Base-by-base conservation (phyloP, 306 rosid genomes). In the Mucuna pruriens region DNA sequence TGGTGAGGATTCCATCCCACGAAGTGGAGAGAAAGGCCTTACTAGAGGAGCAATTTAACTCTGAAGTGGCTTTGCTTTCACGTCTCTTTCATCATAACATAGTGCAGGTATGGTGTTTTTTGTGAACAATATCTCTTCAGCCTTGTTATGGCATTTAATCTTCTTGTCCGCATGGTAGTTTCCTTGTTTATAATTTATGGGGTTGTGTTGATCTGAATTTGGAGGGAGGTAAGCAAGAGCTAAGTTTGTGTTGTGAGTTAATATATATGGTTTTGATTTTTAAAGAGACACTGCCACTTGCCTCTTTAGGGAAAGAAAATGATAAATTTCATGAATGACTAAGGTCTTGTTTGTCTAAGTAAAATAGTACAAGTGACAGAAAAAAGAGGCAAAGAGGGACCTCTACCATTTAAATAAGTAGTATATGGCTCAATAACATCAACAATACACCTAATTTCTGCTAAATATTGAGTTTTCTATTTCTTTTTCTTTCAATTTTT, bases 1-100 rank as follows among this genome's bases (percentile, higher is more conserved):
- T 93, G 98, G 97, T 93, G 79, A 87, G 93, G 79, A 88, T 93
- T 80, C 97, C 98, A 55, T 74, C 74, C 39, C 93, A 89, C 75
- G 81, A 82, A 39, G 90, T 86, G 75, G 97, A 93, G 66, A 90
- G 81, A 40, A 87, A 90, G 81, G 61, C 64, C 81, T 75, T 87
- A 16, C 87, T 93, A 25, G 97, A 93, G 82, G 83, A 85, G 75
- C 98, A 93, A 77, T 93, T 93, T 38, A 93, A 90, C 85, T 93
- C 92, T 64, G 97, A 93, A 84, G 98, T 93, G 48, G 94, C 97
- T 71, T 80, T 93, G 6, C 97, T 93, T 31, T 93, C 98, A 4
- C 93, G 97, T 79, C 97, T 93, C 82, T 85, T 90, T 34, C 94
- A 91, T 84, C 86, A 89, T 40, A 93, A 90, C 84, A 93, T 93